phyloP scores from a whole-genome alignment of 768 basidiomycete species.

The Suillus subluteus region DNA sequence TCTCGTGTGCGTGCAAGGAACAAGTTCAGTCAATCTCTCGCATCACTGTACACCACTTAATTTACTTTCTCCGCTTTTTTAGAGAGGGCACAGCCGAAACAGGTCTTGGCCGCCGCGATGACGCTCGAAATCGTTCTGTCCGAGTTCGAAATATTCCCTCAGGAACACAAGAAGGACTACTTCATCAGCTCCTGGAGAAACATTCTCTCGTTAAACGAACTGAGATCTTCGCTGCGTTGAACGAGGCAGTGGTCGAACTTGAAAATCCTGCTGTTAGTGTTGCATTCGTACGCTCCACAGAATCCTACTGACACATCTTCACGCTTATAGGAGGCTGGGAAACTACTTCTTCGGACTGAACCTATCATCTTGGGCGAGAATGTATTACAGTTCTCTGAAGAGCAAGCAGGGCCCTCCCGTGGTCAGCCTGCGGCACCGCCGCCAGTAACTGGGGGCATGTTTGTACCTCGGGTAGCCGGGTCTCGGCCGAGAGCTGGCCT shows the following conservation, averaged over 20 bases:
- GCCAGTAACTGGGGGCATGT: conserved; percentile 50
- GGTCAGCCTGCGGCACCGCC: conserved; percentile 37
- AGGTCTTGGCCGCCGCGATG: conserved; percentile 58
- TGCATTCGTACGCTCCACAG: not conserved
- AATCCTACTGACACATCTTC: conserved; percentile 1
- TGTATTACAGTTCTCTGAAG: conserved; percentile 62
- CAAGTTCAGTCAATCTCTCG: conserved; percentile 42
- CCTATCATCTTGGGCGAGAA: conserved; percentile 72
- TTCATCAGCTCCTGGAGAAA: conserved; percentile 91
- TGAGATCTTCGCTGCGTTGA: conserved; percentile 66
- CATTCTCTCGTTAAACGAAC: conserved; percentile 69
- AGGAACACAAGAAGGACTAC: conserved; percentile 83
- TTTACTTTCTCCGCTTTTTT: conserved; percentile 3
- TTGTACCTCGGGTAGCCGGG: conserved; percentile 66
- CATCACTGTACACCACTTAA: not conserved
- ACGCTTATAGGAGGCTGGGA: conserved; percentile 74
- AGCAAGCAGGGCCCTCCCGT: conserved; percentile 38
- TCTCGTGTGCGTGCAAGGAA: conserved; percentile 59
- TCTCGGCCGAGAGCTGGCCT: conserved; percentile 76
- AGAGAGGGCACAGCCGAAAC: conserved; percentile 53
- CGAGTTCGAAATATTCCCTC: conserved; percentile 76
- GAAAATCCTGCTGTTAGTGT: conserved; percentile 63
- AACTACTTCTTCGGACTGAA: conserved; percentile 70
- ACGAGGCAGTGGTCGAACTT: conserved; percentile 67
- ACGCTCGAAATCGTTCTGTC: conserved; percentile 70